A percentile compares a stretch with the other conserved stretches of the same genome.
Evolutionary conservation across 2,329 filamentous ascomycete genomes (phyloP).

Genomic region (Lecanicillium sp.): DNA sequence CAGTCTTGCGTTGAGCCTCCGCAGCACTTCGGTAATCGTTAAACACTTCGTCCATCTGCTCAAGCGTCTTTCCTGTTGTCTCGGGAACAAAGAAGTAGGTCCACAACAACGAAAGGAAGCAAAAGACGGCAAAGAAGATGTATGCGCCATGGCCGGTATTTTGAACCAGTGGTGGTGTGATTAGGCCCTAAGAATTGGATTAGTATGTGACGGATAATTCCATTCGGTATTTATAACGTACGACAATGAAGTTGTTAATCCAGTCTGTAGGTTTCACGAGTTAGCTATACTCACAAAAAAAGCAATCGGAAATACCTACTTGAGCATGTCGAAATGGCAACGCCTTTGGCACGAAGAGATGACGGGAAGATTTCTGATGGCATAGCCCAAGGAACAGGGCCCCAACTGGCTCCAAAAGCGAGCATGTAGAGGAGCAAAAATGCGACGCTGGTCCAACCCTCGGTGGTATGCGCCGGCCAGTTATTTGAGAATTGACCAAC

Average conservation of each 20-base stretch:
- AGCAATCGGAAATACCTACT: slow-evolving; percentile 19
- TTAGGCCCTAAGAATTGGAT: slow-evolving; percentile 27
- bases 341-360: slow-evolving; percentile 53
- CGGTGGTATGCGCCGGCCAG: slow-evolving; percentile 17
- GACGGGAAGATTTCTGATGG: slow-evolving; percentile 53
- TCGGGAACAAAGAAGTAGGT: slow-evolving; percentile 48
- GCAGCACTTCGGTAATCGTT: slow-evolving; percentile 16
- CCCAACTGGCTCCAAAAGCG: slow-evolving; percentile 51
- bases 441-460: slow-evolving; percentile 20
- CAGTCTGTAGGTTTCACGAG: slow-evolving; percentile 29
- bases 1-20: slow-evolving; percentile 8
- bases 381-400: slow-evolving; percentile 39
- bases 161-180: slow-evolving; percentile 51
- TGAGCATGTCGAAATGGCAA: slow-evolving; percentile 48
- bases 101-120: slow-evolving; percentile 45
- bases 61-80: slow-evolving; percentile 44
- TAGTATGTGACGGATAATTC: too few relatives aligned
- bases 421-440: slow-evolving; percentile 46
- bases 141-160: slow-evolving; percentile 42
- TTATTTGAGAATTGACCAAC: slow-evolving; percentile 16
- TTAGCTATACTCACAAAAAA: too few relatives aligned
- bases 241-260: slow-evolving; percentile 54
- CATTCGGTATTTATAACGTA: slow-evolving; percentile 6
- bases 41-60: slow-evolving; percentile 41
- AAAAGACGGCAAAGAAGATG: slow-evolving; percentile 51